Percentiles rank a stretch among this genome's conserved stretches.
These are phyloP conservation scores for Pestalotiopsis sp. DNA, from an alignment of 2,329 filamentous ascomycete species.

Conservation along the genomic window DNA sequence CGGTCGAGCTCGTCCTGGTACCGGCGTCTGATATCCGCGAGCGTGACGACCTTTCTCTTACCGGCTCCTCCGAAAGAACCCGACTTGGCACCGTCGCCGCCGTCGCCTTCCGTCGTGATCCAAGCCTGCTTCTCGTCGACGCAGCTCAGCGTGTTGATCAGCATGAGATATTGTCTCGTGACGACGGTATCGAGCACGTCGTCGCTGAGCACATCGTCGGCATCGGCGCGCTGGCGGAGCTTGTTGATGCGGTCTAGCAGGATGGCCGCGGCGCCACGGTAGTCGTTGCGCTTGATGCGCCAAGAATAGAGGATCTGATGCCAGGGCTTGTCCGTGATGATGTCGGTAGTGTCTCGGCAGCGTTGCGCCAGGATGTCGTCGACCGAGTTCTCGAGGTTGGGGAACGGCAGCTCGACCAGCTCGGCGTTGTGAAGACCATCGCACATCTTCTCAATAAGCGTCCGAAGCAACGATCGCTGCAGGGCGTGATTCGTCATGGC, in stretches of 20 bases:
- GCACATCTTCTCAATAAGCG: constrained; percentile 71
- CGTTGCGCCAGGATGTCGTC: constrained; percentile 77
- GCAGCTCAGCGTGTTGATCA: constrained; percentile 91
- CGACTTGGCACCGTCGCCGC: constrained; percentile 5
- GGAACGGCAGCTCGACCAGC: constrained; percentile 78
- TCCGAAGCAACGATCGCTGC: constrained; percentile 71
- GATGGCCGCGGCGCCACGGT: constrained; percentile 74
- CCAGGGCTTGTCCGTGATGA: constrained; percentile 70
- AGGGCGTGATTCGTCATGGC: constrained; percentile 73
- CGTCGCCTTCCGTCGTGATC: constrained; percentile 60
- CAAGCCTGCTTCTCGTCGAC: constrained; percentile 81
- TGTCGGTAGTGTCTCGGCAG: constrained; percentile 70
- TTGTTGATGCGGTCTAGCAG: constrained; percentile 67
- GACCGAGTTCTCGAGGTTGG: constrained; percentile 75
- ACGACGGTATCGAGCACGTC: constrained; percentile 66
- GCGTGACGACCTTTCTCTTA: constrained; percentile 78
- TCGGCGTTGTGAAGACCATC: constrained; percentile 66
- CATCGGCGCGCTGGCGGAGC: constrained; percentile 61
- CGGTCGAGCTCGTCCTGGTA: constrained; percentile 91
- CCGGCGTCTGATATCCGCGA: constrained; percentile 84
- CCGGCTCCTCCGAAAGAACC: constrained; percentile 20
- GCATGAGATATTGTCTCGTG: constrained; percentile 78
- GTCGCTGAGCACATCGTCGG: constrained; percentile 55
- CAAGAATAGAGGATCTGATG: constrained; percentile 92
- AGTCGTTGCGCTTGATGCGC: constrained; percentile 82